phyloP scores from a whole-genome alignment of 805 yeast species.

The Candida odintsovae region DNA sequence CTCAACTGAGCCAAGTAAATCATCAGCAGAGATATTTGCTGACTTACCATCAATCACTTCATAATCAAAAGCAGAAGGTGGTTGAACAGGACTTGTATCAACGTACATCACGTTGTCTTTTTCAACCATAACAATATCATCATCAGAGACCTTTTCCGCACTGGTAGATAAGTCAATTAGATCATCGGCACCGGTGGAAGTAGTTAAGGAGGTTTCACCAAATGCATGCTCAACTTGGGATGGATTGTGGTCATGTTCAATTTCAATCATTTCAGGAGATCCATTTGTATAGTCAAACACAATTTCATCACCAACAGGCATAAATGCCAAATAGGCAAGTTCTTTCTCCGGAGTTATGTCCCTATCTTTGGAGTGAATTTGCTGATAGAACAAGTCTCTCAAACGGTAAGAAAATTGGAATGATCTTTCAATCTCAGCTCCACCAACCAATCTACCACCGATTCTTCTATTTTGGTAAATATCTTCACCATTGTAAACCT shows the following conservation, averaged over 20 bases:
- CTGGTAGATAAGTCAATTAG: conserved; percentile 9
- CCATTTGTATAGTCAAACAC: conserved; percentile 30
- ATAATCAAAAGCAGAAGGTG: neutral
- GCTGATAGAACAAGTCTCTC: conserved; percentile 58
- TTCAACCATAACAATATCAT: conserved; percentile 1
- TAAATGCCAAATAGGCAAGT: conserved; percentile 81
- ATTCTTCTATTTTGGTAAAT: conserved; percentile 53
- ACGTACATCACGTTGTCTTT: conserved; percentile 1
- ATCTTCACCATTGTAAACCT: conserved; percentile 27
- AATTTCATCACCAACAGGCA: conserved; percentile 64
- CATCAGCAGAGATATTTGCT: neutral
- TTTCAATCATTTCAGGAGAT: conserved; percentile 4
- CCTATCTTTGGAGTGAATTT: conserved; percentile 56
- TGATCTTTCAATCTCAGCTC: conserved; percentile 73
- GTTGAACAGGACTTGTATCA: conserved; percentile 1
- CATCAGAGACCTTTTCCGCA: conserved; percentile 23
- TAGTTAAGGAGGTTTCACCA: conserved; percentile 5
- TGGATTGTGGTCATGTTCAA: conserved; percentile 1
- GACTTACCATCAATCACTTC: neutral
- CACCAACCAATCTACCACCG: conserved; percentile 82
- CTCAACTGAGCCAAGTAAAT: neutral
- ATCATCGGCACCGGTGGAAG: conserved; percentile 12
- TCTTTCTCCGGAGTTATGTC: conserved; percentile 80
- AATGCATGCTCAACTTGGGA: conserved; percentile 6
- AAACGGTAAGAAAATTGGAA: conserved; percentile 75